Evolutionary conservation across 768 basidiomycete genomes (phyloP).

Genomic region (Clitopilus passeckerianus): DNA sequence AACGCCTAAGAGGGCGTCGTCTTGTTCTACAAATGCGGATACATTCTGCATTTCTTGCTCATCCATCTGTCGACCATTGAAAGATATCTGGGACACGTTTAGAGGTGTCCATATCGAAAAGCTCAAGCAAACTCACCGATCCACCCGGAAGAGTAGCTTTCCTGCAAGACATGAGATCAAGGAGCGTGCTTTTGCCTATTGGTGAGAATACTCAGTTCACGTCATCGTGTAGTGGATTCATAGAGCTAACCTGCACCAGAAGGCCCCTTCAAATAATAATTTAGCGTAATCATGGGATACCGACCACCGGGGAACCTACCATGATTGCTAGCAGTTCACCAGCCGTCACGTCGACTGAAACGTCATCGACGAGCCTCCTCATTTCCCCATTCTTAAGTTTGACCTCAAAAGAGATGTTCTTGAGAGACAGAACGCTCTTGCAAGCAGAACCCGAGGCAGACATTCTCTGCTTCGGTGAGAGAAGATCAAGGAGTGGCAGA

Average conservation of each 20-base stretch:
- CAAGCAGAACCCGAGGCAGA: neutral
- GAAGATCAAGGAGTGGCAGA: neutral
- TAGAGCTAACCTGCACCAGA: constrained; percentile 33
- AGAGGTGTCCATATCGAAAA: neutral
- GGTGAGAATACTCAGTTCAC: neutral
- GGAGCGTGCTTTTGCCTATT: constrained; percentile 38
- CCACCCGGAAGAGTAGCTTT: constrained; percentile 24
- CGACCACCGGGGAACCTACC: constrained; percentile 18
- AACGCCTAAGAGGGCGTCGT: constrained; percentile 54
- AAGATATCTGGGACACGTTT: neutral
- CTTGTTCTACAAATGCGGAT: constrained; percentile 54
- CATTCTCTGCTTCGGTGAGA: neutral
- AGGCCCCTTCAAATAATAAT: constrained; percentile 25
- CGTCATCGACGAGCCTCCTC: constrained; percentile 30
- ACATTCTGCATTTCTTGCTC: constrained; percentile 29
- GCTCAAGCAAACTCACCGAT: constrained; percentile 13
- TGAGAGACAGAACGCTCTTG: neutral
- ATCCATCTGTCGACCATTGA: constrained; percentile 25
- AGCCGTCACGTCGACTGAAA: constrained; percentile 30
- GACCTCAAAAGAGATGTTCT: neutral
- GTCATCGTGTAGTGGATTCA: neutral
- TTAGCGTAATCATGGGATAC: neutral
- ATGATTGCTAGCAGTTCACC: constrained; percentile 39
- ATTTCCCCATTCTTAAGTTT: neutral
- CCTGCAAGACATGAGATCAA: constrained; percentile 39